Conservation (phyloP, 345 rosid genomes). For the Cardamine chenopodiifolia region DNA sequence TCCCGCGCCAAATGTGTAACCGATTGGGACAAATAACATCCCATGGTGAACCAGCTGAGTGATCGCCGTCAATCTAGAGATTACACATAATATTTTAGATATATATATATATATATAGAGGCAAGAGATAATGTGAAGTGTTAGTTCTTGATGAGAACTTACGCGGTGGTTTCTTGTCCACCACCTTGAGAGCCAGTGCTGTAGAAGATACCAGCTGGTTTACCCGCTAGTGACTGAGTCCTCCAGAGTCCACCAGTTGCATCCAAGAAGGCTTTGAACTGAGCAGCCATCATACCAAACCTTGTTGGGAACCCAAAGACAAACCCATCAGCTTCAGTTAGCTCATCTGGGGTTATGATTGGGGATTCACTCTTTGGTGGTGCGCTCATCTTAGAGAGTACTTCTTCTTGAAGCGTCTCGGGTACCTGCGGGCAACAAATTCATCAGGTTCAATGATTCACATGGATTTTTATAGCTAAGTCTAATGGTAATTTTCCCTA, state of each 20-base stretch:
- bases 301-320: conserved; percentile 95
- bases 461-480: not conserved
- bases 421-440: conserved; percentile 59
- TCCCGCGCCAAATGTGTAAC: conserved; percentile 95
- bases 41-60: conserved; percentile 98
- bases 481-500: not conserved
- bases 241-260: conserved; percentile 97
- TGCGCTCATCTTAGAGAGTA: conserved; percentile 85
- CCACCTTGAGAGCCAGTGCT: conserved; percentile 99
- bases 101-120: not conserved
- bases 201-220: conserved; percentile 93
- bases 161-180: conserved; percentile 98
- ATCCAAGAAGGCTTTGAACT: conserved; percentile 92
- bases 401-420: conserved; percentile 84
- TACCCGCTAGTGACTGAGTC: conserved; percentile 90
- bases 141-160: conserved; percentile 39
- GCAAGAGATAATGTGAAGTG: conserved; percentile 3
- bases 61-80: conserved; percentile 79
- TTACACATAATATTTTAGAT: not conserved
- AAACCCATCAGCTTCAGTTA: conserved; percentile 90
- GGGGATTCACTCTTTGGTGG: conserved; percentile 88
- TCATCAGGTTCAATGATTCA: conserved; percentile 20
- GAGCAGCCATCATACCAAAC: conserved; percentile 99
- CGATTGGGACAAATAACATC: conserved; percentile 88
- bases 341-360: conserved; percentile 67